Percentiles rank a stretch among this genome's conserved stretches.
phyloP scores from a whole-genome alignment of 352 stramenopile genomes.

The Pythium vanterpoolii region DNA sequence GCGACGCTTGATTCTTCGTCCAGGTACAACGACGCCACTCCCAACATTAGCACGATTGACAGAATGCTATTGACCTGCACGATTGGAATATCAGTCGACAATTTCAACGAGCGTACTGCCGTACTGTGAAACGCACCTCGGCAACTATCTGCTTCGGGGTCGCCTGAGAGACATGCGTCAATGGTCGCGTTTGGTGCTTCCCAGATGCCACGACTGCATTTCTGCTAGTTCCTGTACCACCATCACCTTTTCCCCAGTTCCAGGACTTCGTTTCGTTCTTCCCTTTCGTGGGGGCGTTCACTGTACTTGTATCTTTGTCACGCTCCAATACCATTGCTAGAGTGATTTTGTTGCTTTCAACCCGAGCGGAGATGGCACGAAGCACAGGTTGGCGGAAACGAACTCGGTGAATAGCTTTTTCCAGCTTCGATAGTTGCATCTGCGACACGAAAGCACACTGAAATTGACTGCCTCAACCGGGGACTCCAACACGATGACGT shows the following conservation, averaged over 20 bases:
- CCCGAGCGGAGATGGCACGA: constrained; percentile 23
- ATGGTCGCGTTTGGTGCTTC: background rate
- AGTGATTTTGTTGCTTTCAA: constrained; percentile 15
- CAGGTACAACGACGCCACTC: constrained; percentile 26
- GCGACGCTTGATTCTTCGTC: constrained; percentile 18
- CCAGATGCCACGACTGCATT: background rate
- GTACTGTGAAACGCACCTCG: constrained; percentile 5
- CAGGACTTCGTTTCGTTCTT: constrained; percentile 3
- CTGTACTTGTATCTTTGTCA: background rate
- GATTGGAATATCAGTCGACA: background rate
- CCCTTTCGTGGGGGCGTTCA: background rate
- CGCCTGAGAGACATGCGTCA: background rate
- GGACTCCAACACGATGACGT: background rate
- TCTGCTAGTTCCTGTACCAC: background rate
- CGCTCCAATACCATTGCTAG: background rate
- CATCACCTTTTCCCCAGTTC: constrained; percentile 12
- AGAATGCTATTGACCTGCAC: constrained; percentile 24
- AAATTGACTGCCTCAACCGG: background rate
- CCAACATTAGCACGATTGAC: constrained; percentile 32
- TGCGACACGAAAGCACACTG: background rate
- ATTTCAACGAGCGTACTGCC: background rate
- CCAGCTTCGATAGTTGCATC: constrained; percentile 46
- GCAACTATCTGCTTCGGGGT: constrained; percentile 3
- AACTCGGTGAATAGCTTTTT: constrained; percentile 56
- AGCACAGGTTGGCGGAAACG: constrained; percentile 49